These are phyloP conservation scores for Lepidium africanum DNA, from an alignment of 345 rosid species.

Conservation along the genomic window DNA sequence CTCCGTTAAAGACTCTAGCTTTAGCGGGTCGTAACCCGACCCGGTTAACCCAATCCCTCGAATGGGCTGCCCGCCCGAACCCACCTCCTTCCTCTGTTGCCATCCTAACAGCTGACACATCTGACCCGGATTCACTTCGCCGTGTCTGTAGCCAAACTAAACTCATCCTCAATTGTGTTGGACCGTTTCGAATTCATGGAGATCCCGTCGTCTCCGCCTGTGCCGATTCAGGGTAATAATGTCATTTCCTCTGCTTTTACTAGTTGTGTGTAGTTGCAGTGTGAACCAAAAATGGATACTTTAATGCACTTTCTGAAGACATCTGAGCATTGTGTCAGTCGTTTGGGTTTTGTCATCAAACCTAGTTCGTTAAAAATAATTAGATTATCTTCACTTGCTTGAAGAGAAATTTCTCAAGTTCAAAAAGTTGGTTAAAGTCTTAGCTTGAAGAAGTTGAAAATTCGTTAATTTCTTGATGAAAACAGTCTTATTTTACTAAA, in stretches of 20 bases:
- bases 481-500: neutral
- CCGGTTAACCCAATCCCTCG: slow-evolving; percentile 49
- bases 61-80: slow-evolving; percentile 67
- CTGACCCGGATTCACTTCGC: slow-evolving; percentile 67
- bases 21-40: slow-evolving; percentile 70
- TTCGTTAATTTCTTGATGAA: neutral
- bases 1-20: slow-evolving; percentile 65
- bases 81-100: slow-evolving; percentile 45
- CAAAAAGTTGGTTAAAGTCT: neutral
- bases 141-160: slow-evolving; percentile 56
- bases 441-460: neutral
- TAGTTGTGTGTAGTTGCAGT: neutral
- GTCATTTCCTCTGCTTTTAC: neutral
- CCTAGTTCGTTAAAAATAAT: neutral
- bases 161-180: slow-evolving; percentile 80
- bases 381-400: neutral
- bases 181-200: slow-evolving; percentile 73
- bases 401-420: neutral
- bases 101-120: slow-evolving; percentile 60
- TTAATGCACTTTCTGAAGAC: neutral
- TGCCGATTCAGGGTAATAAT: slow-evolving; percentile 51
- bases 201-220: slow-evolving; percentile 84
- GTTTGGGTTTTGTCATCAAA: neutral
- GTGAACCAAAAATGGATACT: neutral
- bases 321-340: neutral